Conservation (phyloP, 345 rosid genomes). For the Schrenkiella parvula region DNA sequence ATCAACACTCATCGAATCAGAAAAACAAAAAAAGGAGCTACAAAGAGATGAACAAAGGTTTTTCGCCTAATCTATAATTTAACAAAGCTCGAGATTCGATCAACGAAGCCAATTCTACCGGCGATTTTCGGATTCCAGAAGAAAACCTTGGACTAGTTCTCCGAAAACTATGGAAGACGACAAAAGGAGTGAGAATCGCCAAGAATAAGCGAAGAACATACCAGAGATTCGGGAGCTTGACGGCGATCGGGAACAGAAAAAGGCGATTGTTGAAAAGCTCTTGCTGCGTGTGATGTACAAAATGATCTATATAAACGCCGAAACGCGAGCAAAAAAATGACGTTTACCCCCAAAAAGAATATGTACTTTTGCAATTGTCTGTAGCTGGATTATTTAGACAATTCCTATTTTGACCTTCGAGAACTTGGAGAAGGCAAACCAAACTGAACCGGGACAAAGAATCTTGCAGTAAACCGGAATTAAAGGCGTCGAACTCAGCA, state of each 20-base stretch:
- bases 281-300: slow-evolving; percentile 6
- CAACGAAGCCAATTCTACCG: background rate
- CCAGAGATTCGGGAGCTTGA: slow-evolving; percentile 23
- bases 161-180: background rate
- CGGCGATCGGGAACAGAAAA: slow-evolving; percentile 16
- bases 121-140: background rate
- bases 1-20: background rate
- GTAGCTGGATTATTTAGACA: background rate
- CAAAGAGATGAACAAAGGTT: background rate
- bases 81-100: slow-evolving; percentile 8
- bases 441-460: slow-evolving; percentile 4
- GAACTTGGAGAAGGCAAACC: slow-evolving; percentile 21
- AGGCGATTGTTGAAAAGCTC: background rate
- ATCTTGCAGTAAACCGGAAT: slow-evolving; percentile 1
- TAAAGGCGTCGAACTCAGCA: background rate
- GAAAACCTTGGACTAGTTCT: background rate
- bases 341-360: background rate
- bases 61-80: background rate
- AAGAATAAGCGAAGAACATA: slow-evolving; percentile 9
- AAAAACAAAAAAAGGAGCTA: background rate
- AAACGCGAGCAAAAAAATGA: background rate
- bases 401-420: slow-evolving; percentile 27
- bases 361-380: background rate
- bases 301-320: background rate
- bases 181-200: background rate